These are phyloP conservation scores for Naegleria fowleri DNA, from an alignment of 208 protist species.

Conservation along the genomic window DNA sequence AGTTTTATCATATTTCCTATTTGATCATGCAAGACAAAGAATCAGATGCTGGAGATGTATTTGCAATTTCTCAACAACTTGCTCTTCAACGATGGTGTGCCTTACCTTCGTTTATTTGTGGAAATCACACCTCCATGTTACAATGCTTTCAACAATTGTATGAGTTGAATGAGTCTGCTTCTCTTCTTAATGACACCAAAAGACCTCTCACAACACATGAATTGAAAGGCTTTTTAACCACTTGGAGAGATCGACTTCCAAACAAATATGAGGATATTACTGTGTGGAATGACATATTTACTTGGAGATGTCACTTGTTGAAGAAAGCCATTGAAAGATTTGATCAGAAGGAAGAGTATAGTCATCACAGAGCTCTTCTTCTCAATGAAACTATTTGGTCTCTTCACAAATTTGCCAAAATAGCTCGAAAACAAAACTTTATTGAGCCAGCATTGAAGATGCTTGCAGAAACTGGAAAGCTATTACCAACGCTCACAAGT, in stretches of 20 bases:
- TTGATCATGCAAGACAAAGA: slow-evolving; percentile 11
- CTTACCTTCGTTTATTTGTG: slow-evolving; percentile 6
- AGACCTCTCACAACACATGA: not conserved
- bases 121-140: slow-evolving; percentile 13
- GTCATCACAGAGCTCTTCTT: not conserved
- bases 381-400: slow-evolving; percentile 28
- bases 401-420: slow-evolving; percentile 14
- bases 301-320: slow-evolving; percentile 33
- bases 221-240: slow-evolving; percentile 10
- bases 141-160: slow-evolving; percentile 31
- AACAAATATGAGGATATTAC: slow-evolving; percentile 30
- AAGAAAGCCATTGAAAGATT: not conserved
- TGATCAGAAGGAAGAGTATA: not conserved
- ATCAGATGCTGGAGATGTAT: not conserved
- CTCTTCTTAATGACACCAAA: not conserved
- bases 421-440: not conserved
- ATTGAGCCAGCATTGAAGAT: not conserved
- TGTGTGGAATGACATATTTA: slow-evolving; percentile 32
- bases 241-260: slow-evolving; percentile 35
- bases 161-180: slow-evolving; percentile 25
- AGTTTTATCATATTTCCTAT: slow-evolving; percentile 19
- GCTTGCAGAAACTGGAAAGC: not conserved
- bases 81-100: slow-evolving; percentile 30
- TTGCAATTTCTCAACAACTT: not conserved
- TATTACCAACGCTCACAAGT: not conserved